Evolutionary conservation across 2,329 filamentous ascomycete genomes (phyloP), one percentile per base, ranked within the genome.

Genomic region (Alternaria arborescens): DNA sequence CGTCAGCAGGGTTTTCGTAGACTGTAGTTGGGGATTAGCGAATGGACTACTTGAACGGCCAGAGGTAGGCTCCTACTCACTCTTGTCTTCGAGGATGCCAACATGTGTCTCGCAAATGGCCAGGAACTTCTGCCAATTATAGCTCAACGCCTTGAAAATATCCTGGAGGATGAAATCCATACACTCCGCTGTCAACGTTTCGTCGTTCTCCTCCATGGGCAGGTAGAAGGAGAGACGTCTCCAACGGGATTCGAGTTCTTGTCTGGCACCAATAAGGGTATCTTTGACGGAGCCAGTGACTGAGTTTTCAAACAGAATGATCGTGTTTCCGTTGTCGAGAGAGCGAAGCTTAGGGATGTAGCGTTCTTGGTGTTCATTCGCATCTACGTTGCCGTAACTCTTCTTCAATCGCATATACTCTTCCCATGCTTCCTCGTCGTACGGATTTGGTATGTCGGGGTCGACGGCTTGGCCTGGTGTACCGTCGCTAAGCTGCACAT

Each of bases 281-380:
- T 86, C 82, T 38, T 82, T 77, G 26, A 83, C 80, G 11, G 77
- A 78, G 18, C 79, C 77, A 2, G 81, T 82, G 28, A 83, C 79
- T 0, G 82, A 82, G 48, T 82, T 81, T 61, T 86, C 84, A 60
- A 86, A 85, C 28, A 86, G 73, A 55, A 86, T 84, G 56, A 86
- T 82, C 0, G 82, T 83, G 59, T 71, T 77, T 24, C 73, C 79
- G 48, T 85, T 85, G 60, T 86, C 84, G 5, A 84, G 77, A 1
- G 76, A 78, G 20, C 80, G 68, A 2, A 82, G 72, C 20, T 78
- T 78, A 22, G 80, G 79, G 11, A 80, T 76, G 52, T 81, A 80
- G 36, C 69, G 70, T 14, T 78, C 72, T 16, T 70, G 65, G n/a
- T 69, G 68, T 47, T 73, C 71, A 24, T 71, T 69, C 8, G 65